These are phyloP conservation scores for Rhododendron molle DNA, from an alignment of 148 eudicot genomes.

Conservation along the genomic window DNA sequence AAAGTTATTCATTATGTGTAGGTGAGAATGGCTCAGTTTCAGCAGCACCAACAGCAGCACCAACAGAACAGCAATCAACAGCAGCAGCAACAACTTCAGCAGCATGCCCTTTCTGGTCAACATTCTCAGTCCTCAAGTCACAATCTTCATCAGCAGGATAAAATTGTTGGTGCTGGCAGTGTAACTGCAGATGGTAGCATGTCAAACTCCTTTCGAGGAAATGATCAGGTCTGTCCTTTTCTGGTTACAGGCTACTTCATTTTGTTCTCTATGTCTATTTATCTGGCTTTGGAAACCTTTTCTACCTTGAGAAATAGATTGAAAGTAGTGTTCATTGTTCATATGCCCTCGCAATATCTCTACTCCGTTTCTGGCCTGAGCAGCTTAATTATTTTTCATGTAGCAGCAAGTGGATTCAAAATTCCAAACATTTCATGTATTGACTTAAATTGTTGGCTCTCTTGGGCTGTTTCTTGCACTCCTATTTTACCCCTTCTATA, in stretches of 20 bases:
- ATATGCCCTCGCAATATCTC: background rate
- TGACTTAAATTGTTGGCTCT: background rate
- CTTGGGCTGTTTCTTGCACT: background rate
- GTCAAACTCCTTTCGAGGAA: constrained; percentile 59
- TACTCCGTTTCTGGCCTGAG: background rate
- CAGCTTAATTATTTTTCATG: background rate
- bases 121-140: constrained; percentile 47
- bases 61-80: constrained; percentile 27
- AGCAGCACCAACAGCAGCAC: constrained; percentile 45
- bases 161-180: constrained; percentile 42
- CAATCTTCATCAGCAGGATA: constrained; percentile 51
- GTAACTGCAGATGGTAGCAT: constrained; percentile 53
- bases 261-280: background rate
- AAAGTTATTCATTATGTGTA: constrained; percentile 15
- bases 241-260: background rate
- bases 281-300: background rate
- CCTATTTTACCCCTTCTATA: background rate
- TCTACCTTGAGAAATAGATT: background rate
- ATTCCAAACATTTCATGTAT: background rate
- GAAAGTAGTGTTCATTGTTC: background rate
- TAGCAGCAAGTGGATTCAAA: background rate
- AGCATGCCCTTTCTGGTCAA: constrained; percentile 51
- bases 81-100: constrained; percentile 32
- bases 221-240: constrained; percentile 51
- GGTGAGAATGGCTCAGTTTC: constrained; percentile 60